These are phyloP conservation scores for Venturia effusa DNA, from an alignment of 2,329 filamentous ascomycete genomes.

Conservation along the genomic window DNA sequence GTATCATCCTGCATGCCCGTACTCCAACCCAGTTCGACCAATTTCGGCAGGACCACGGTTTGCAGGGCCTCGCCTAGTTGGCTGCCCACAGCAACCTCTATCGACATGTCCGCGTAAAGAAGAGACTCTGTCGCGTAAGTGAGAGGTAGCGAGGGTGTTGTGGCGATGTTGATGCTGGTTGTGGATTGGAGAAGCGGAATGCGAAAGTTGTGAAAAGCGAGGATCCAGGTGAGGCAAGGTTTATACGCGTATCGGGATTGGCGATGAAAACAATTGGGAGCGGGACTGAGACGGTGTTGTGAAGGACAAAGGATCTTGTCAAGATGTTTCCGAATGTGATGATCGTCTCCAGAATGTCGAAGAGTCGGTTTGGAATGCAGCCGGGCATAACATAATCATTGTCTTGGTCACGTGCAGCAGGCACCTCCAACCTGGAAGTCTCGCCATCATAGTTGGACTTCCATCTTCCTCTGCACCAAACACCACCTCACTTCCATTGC, in stretches of 20 bases:
- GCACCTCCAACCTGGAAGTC: too few species aligned
- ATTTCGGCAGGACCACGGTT: conserved; percentile 74
- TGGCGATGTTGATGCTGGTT: conserved; percentile 6
- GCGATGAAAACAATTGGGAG: background rate
- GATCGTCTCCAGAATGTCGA: background rate
- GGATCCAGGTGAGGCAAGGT: background rate
- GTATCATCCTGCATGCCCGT: conserved; percentile 69
- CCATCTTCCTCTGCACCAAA: background rate
- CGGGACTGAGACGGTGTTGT: background rate
- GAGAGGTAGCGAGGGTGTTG: background rate
- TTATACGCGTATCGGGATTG: background rate
- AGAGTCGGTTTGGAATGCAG: too few species aligned
- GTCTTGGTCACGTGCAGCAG: too few species aligned
- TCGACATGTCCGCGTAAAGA: conserved; percentile 49
- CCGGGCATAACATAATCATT: too few species aligned
- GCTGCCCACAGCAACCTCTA: conserved; percentile 66
- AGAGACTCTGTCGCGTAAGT: background rate
- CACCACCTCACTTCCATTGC: background rate
- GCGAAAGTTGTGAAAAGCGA: background rate
- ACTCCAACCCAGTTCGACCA: conserved; percentile 88
- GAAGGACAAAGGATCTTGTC: background rate
- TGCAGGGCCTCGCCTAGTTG: conserved; percentile 78
- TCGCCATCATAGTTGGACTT: background rate
- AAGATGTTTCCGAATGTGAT: background rate
- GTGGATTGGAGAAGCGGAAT: background rate